Evolutionary conservation across 768 basidiomycete genomes (phyloP).

Genomic region (Trametes cingulata): DNA sequence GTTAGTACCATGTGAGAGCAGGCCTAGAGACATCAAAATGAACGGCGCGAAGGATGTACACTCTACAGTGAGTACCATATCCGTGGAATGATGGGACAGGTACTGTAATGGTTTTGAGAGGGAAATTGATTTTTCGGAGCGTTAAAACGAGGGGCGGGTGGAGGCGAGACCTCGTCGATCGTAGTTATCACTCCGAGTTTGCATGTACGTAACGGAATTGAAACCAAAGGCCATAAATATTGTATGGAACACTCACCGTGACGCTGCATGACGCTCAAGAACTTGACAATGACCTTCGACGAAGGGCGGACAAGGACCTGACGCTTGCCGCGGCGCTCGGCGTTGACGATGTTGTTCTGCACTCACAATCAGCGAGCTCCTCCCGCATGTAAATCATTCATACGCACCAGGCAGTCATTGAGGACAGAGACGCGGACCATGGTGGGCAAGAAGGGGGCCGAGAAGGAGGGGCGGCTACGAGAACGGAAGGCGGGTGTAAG

Average conservation of each 20-base stretch:
- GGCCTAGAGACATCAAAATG: not conserved
- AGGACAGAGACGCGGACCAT: conserved; percentile 92
- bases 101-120: conserved; percentile 60
- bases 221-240: not conserved
- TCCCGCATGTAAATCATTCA: not conserved
- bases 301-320: conserved; percentile 98
- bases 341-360: conserved; percentile 98
- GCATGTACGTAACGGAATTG: not conserved
- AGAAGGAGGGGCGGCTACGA: conserved; percentile 27
- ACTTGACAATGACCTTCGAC: conserved; percentile 97
- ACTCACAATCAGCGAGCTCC: not conserved
- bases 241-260: conserved; percentile 69
- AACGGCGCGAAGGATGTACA: conserved; percentile 40
- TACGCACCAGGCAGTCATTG: conserved; percentile 61
- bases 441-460: conserved; percentile 34
- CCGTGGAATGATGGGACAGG: conserved; percentile 38
- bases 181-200: conserved; percentile 85
- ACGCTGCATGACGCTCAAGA: conserved; percentile 97
- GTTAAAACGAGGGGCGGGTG: conserved; percentile 82
- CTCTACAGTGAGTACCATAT: conserved; percentile 57
- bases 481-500: conserved; percentile 32
- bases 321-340: conserved; percentile 98
- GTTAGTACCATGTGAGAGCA: not conserved
- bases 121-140: conserved; percentile 71
- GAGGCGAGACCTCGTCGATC: conserved; percentile 58